Percentiles rank a stretch among this genome's conserved stretches.
Conservation (phyloP, 306 rosid species). For the Urtica urens region DNA sequence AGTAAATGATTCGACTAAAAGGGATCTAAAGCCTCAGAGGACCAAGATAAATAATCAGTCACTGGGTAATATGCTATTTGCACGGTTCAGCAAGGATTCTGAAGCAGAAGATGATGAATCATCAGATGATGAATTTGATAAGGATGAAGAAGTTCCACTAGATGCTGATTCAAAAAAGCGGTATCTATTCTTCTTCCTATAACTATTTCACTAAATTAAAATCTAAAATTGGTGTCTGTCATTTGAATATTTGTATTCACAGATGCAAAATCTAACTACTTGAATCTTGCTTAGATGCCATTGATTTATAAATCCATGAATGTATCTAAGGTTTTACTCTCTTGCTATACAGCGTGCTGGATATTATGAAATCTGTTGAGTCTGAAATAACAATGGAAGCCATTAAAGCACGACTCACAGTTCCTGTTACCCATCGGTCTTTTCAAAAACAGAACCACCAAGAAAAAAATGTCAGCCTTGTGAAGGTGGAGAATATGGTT, state of each 20-base stretch:
- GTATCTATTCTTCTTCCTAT: slow-evolving; percentile 24
- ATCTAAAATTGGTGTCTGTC: slow-evolving; percentile 6
- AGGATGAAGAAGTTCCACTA: slow-evolving; percentile 20
- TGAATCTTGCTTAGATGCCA: slow-evolving; percentile 1
- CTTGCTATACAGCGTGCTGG: slow-evolving; percentile 38
- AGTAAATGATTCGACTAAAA: slow-evolving; percentile 25
- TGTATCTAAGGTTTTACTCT: slow-evolving; percentile 11
- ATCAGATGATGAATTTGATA: slow-evolving; percentile 23
- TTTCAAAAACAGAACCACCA: slow-evolving; percentile 29
- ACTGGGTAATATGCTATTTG: slow-evolving; percentile 29
- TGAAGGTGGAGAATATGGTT: slow-evolving; percentile 79
- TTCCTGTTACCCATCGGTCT: slow-evolving; percentile 41
- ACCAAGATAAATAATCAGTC: slow-evolving; percentile 26
- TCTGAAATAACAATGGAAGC: slow-evolving; percentile 51
- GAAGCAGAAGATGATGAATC: slow-evolving; percentile 25
- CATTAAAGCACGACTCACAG: slow-evolving; percentile 41
- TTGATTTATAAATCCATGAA: not conserved
- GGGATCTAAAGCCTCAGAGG: slow-evolving; percentile 24
- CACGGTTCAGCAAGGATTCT: slow-evolving; percentile 17
- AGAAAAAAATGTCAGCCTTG: slow-evolving; percentile 58
- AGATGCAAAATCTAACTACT: too few species aligned
- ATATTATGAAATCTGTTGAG: slow-evolving; percentile 47
- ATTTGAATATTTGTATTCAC: not conserved
- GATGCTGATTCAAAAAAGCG: slow-evolving; percentile 65
- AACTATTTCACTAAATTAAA: not conserved